Evolutionary conservation across 1,139 yeast genomes (phyloP).

Genomic region (Lodderomyces jiufengensis): DNA sequence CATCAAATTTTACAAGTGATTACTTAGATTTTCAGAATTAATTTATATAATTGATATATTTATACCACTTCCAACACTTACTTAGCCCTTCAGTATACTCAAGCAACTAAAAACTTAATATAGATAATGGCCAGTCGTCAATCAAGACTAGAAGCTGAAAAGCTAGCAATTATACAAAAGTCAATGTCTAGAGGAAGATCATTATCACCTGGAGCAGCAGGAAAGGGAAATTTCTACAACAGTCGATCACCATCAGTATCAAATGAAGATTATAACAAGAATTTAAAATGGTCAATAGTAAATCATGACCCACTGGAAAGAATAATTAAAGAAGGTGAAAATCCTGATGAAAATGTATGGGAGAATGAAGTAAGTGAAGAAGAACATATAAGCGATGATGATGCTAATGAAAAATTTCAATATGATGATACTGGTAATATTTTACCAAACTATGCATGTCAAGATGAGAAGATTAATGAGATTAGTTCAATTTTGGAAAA

Average conservation of each 20-base stretch:
- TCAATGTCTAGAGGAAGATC: slow-evolving; percentile 41
- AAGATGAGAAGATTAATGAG: slow-evolving; percentile 43
- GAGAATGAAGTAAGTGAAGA: slow-evolving; percentile 55
- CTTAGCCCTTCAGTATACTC: background rate
- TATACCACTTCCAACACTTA: too few relatives aligned
- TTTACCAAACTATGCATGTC: slow-evolving; percentile 57
- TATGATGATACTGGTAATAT: slow-evolving; percentile 61
- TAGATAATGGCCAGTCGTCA: slow-evolving; percentile 33
- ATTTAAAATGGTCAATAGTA: slow-evolving; percentile 47
- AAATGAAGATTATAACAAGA: slow-evolving; percentile 36
- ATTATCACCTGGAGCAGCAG: slow-evolving; percentile 30
- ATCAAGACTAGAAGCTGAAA: slow-evolving; percentile 43
- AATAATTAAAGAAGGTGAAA: slow-evolving; percentile 19
- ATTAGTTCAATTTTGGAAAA: slow-evolving; percentile 44
- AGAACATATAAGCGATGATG: slow-evolving; percentile 65
- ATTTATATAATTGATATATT: too few relatives aligned
- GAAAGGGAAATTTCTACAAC: slow-evolving; percentile 11
- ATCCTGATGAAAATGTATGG: slow-evolving; percentile 18
- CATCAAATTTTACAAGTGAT: too few relatives aligned
- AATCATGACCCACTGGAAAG: slow-evolving; percentile 62
- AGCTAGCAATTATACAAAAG: slow-evolving; percentile 39
- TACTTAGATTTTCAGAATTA: too few relatives aligned
- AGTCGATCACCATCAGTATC: slow-evolving; percentile 37
- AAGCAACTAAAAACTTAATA: background rate
- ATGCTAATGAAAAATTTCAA: slow-evolving; percentile 51